Evolutionary conservation across 2,329 filamentous ascomycete species (phyloP), one percentile per base, ranked within the genome.

Genomic region (Calycina herbarum): DNA sequence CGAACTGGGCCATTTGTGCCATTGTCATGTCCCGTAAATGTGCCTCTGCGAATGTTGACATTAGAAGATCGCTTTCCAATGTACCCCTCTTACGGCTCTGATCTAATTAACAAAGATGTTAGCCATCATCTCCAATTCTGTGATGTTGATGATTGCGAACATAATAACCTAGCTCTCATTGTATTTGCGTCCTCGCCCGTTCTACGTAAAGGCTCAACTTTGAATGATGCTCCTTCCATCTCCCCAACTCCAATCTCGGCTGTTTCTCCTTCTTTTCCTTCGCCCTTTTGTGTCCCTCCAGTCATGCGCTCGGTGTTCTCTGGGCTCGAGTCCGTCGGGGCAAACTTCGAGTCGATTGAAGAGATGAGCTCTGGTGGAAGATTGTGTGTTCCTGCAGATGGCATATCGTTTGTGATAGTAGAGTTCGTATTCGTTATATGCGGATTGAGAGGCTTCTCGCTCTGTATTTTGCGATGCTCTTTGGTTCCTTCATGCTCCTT

Each of bases 41-140:
- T 63, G 83, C 82, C 71, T 94, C 87, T 70, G 95, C 95, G 77
- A 99, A 99, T 71, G 95, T 99, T 67, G 93, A 97, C 71, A 98
- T 90, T 69, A 99, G 87, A 63, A 99, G 91, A 78, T 99, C 95
- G 69, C 92, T 94, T 78, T 99, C 95, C 76, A 98, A 89, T 71
- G 91, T 98, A 72, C 95, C 95, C 77, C 95, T 89, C 81, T 99
- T 99, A 73, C 95, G 91, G 78, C 91, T 95, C 81, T 99, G 95
- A 82, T 99, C 94, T 97, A 74, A 64, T 38, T 15, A n/a, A 24
- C 40, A 51, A 27, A 42, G 15, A 11, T 56, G 66, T 69, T 66
- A 61, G 48, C 35, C 11, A 38, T 57, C 45, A 62, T 33, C 20
- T 17, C 35, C 51, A 51, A 54, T 67, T 33, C 54, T 24, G 11